These are phyloP conservation scores for Colletotrichum tropicale DNA, from an alignment of 2,329 filamentous ascomycete genomes.

Conservation along the genomic window DNA sequence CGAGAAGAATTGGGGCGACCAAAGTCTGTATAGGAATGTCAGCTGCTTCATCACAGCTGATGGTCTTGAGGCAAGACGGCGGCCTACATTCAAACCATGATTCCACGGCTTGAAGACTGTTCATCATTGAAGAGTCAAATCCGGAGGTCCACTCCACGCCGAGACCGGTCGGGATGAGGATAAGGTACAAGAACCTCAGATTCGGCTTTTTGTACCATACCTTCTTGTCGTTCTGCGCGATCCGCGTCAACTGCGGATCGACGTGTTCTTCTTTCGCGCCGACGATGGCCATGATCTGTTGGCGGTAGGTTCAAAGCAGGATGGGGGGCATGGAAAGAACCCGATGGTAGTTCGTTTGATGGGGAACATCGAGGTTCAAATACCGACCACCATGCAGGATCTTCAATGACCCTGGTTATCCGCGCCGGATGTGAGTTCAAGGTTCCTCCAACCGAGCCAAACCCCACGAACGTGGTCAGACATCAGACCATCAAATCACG, in stretches of 20 bases:
- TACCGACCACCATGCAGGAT: neutral
- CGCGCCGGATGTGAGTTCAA: neutral
- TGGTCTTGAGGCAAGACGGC: neutral
- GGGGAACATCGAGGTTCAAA: neutral
- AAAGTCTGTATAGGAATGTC: constrained; percentile 34
- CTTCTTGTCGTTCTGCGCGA: constrained; percentile 36
- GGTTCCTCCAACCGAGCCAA: neutral
- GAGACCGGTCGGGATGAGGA: constrained; percentile 42
- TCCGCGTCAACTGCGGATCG: constrained; percentile 36
- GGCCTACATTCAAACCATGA: constrained; percentile 39
- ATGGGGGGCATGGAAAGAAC: neutral
- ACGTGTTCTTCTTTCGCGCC: constrained; percentile 37
- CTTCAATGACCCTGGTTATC: neutral
- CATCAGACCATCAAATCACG: neutral
- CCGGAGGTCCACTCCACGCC: constrained; percentile 49
- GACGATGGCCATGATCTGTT: constrained; percentile 33
- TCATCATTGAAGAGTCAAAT: constrained; percentile 49
- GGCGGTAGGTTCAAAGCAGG: neutral
- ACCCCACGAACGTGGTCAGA: neutral
- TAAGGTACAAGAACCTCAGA: constrained; percentile 41
- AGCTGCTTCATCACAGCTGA: neutral
- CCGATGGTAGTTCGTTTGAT: neutral
- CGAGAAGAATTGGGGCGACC: constrained; percentile 39
- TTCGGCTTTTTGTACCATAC: constrained; percentile 46
- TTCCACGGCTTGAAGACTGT: constrained; percentile 42